Base-by-base conservation (phyloP, 2,329 filamentous ascomycete genomes). In the Penicillium sp. region DNA sequence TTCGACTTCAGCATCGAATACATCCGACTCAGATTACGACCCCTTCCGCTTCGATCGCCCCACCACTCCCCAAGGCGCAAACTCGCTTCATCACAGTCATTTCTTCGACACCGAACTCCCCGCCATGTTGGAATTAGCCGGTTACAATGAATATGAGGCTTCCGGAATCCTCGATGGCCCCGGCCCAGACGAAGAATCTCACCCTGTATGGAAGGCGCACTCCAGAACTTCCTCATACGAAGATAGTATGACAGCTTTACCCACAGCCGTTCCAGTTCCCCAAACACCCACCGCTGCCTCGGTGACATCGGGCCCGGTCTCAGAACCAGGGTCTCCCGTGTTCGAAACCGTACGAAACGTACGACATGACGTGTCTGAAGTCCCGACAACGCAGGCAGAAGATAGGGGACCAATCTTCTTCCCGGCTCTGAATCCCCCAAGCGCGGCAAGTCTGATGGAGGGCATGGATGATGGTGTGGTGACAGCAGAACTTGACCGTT, bases 161-260 rank as follows among this genome's bases (percentile, higher is more conserved):
- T 79, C 79, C 2, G 78, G 70, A 0, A 71, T 78, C 0, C 75
- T 81, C 0, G 49, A 78, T 69, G 54, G 78, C 69, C 65, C 81
- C 65, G 51, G 75, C 59, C 69, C 77, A 72, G 48, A 81, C 71
- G 45, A 81, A 73, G 53, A 81, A 59, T 15, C 72, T 69, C 6
- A 78, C 12, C 54, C 58, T 2, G 19, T 41, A 34, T 61, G 61
- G 64, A 57, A 56, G 9, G 52, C 61, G 10, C 55, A 53, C 21
- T 21, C 45, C 8, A 17, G 17, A 49, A 51, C 13, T 42, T 55
- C 12, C 37, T 55, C 26, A 37, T 53, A 19, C 31, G 49, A 53
- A 4, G 48, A 58, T 10, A 55, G 17, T 38, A 31, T 61, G 35
- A 55, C 60, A 6, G 62, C 54, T n/a, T 53, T 64, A 29, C 60